These are phyloP conservation scores for Curvularia hawaiiensis DNA, from an alignment of 2,329 filamentous ascomycete species.

Conservation along the genomic window DNA sequence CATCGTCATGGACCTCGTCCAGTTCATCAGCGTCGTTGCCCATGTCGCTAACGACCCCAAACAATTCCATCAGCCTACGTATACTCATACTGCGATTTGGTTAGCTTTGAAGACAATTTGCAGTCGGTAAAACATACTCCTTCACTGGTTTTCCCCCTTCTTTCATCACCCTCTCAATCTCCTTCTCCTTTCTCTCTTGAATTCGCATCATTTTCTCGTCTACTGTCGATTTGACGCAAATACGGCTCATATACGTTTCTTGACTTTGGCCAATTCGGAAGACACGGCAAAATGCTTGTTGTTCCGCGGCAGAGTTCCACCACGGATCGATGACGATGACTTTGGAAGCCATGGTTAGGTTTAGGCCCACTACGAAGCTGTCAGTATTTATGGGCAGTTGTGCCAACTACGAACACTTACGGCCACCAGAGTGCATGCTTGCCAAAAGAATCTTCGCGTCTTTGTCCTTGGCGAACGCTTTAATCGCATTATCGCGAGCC, in stretches of 20 bases:
- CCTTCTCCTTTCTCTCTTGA: constrained; percentile 59
- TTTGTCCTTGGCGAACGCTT: constrained; percentile 51
- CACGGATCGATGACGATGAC: constrained; percentile 57
- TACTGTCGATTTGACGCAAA: constrained; percentile 62
- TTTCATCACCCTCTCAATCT: constrained; percentile 52
- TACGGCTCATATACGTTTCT: constrained; percentile 62
- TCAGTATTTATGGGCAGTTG: not conserved
- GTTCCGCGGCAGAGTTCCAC: constrained; percentile 66
- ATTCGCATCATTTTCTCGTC: constrained; percentile 62
- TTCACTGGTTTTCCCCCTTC: constrained; percentile 45
- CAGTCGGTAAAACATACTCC: constrained; percentile 22
- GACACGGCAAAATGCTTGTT: constrained; percentile 69
- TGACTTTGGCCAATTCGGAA: constrained; percentile 68
- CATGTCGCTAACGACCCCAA: constrained; percentile 46
- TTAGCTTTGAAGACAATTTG: not conserved
- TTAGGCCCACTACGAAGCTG: constrained; percentile 53
- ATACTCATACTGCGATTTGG: constrained; percentile 30
- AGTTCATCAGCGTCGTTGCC: constrained; percentile 31
- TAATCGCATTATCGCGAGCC: constrained; percentile 54
- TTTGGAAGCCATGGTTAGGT: constrained; percentile 61
- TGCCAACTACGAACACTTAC: constrained; percentile 15
- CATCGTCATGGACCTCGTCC: constrained; percentile 9
- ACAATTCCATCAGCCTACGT: constrained; percentile 53
- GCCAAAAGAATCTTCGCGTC: constrained; percentile 58
- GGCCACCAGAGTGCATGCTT: constrained; percentile 62